Conservation (phyloP, 2,329 filamentous ascomycete genomes). For the Hymenoscyphus fraxineus region DNA sequence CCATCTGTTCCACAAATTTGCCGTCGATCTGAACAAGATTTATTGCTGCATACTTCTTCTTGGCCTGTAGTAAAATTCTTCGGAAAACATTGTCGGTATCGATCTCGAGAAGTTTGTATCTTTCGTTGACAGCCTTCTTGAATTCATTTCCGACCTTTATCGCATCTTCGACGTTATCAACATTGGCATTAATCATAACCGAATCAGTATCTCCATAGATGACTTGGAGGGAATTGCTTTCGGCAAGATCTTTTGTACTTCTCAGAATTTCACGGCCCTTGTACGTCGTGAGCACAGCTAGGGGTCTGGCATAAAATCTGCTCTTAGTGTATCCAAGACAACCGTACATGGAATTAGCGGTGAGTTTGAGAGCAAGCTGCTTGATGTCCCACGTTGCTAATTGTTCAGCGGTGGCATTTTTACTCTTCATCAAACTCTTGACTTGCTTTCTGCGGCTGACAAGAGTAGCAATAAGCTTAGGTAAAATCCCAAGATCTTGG, state of each 20-base stretch:
- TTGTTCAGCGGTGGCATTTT: constrained; percentile 78
- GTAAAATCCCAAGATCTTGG: constrained; percentile 79
- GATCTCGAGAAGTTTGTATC: constrained; percentile 89
- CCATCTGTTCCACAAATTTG: constrained; percentile 89
- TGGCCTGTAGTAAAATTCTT: constrained; percentile 87
- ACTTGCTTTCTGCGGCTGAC: constrained; percentile 87
- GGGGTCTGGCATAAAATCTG: constrained; percentile 90
- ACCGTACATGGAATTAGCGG: constrained; percentile 99
- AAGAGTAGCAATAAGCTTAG: constrained; percentile 84
- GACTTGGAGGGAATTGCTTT: constrained; percentile 85
- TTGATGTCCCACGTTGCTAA: constrained; percentile 97
- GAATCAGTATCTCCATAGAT: constrained; percentile 99
- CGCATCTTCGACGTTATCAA: constrained; percentile 86
- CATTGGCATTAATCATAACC: constrained; percentile 99
- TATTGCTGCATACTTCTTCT: constrained; percentile 99
- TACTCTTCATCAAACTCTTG: constrained; percentile 96
- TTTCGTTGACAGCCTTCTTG: constrained; percentile 90
- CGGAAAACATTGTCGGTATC: constrained; percentile 98
- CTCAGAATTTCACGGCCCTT: constrained; percentile 97
- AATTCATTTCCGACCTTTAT: constrained; percentile 91
- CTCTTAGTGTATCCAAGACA: constrained; percentile 96
- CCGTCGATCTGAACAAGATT: constrained; percentile 87
- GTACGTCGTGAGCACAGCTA: constrained; percentile 93
- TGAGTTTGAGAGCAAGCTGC: constrained; percentile 92
- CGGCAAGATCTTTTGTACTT: constrained; percentile 92